Evolutionary conservation across 2,329 filamentous ascomycete species (phyloP), one percentile per base, ranked within the genome.

Genomic region (Raffaelea ambrosiae): DNA sequence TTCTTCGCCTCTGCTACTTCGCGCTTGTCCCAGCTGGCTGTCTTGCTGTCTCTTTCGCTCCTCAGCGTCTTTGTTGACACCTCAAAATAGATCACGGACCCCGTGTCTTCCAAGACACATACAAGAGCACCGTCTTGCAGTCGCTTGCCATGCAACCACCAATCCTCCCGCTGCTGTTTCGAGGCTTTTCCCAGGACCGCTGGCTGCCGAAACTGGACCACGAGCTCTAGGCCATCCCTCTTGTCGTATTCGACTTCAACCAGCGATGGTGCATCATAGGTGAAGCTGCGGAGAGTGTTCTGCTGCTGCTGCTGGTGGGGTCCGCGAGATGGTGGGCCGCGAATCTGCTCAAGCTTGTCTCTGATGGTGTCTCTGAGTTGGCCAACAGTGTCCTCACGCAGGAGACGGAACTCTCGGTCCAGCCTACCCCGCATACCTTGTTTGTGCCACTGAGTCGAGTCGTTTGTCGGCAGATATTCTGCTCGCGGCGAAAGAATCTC

Each of bases 351-450:
- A 11, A 72, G 58, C 42, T 70, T 61, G 23, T 64, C 51, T 39
- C 64, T 62, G 4, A 75, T 66, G 1, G 66, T 66, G 54, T 77
- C 72, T 40, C 72, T 65, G 8, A 80, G 61, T 49, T 76, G 69
- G 0, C 73, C 73, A 3, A 79, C 63, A 0, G 70, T 75, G 53
- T 81, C 75, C 58, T 79, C 72, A 3, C 76, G 66, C 2, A 79
- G 57, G 1, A 80, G 66, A 16, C 77, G 68, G 43, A 81, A 81
- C 47, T 79, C 70, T 47, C 70, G 63, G 56, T 80, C 76, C 0
- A 81, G 57, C 1, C 75, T 65, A 2, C 75, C 73, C 4, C 58
- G 59, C 11, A 73, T 65, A 1, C 72, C 70, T 3, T 58, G 53
- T 16, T 67, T 57, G 52, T 75, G 68, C 48, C 65, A 66, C 9